Conservation (phyloP, 306 rosid species). For the Pterocarpus santalinus region DNA sequence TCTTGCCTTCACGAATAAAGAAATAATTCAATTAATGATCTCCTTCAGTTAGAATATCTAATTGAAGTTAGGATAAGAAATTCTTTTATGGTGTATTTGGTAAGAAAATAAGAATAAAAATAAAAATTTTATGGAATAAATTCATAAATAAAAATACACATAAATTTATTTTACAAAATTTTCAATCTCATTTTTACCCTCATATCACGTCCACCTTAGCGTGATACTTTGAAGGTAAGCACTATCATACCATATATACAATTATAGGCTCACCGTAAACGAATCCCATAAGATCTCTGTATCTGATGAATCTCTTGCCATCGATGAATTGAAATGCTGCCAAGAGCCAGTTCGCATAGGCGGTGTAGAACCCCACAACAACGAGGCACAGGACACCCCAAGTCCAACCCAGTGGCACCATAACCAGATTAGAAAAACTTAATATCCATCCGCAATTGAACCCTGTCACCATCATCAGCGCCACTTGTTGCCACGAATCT, state of each 20-base stretch:
- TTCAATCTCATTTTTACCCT: too few relatives aligned
- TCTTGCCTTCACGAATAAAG: slow-evolving; percentile 45
- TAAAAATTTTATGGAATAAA: too few relatives aligned
- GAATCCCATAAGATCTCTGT: slow-evolving; percentile 72
- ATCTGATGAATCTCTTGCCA: slow-evolving; percentile 73
- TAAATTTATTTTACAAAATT: too few relatives aligned
- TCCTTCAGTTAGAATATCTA: background rate
- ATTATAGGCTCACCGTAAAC: slow-evolving; percentile 50
- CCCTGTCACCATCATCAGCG: slow-evolving; percentile 59
- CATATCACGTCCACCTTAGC: too few relatives aligned
- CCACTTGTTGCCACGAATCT: slow-evolving; percentile 83
- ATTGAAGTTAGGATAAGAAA: background rate
- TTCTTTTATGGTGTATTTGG: background rate
- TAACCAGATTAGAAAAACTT: slow-evolving; percentile 59
- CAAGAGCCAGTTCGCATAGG: slow-evolving; percentile 71
- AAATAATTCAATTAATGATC: background rate
- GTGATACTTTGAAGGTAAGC: background rate
- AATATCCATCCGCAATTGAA: slow-evolving; percentile 70
- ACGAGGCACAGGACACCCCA: slow-evolving; percentile 64
- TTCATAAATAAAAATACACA: too few relatives aligned
- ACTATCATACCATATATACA: background rate
- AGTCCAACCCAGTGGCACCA: slow-evolving; percentile 73
- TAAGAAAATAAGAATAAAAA: too few relatives aligned
- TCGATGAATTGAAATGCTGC: slow-evolving; percentile 69
- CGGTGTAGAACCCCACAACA: slow-evolving; percentile 63